phyloP scores from a whole-genome alignment of 306 rosid genomes.

The Rosa chinensis region DNA sequence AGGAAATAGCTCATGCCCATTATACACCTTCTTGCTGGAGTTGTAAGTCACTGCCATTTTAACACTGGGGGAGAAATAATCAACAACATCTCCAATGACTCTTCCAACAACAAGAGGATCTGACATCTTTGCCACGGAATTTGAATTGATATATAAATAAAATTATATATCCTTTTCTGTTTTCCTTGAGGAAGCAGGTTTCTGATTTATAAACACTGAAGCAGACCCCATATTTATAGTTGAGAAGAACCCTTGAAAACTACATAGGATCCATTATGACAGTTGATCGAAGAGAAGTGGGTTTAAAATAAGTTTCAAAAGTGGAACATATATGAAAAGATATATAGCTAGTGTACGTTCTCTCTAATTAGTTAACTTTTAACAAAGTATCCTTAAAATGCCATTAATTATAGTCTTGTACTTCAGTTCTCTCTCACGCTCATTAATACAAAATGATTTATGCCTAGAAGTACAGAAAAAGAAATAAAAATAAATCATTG shows the following conservation, averaged over 20 bases:
- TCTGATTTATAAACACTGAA: conserved; percentile 4
- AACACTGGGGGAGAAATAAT: conserved; percentile 49
- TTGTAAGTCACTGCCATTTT: conserved; percentile 54
- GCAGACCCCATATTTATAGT: conserved; percentile 50
- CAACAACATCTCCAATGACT: conserved; percentile 86
- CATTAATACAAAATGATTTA: no score
- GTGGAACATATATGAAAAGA: conserved; percentile 26
- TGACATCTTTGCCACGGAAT: conserved; percentile 31
- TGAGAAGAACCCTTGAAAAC: not conserved
- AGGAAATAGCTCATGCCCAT: conserved; percentile 81
- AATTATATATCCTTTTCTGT: not conserved
- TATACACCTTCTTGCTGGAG: conserved; percentile 61
- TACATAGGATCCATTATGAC: conserved; percentile 13
- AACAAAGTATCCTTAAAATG: not conserved
- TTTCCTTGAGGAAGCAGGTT: conserved; percentile 21
- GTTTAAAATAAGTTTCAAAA: not conserved
- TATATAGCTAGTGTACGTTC: not conserved
- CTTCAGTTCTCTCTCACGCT: not conserved
- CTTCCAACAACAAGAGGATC: conserved; percentile 76
- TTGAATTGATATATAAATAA: not conserved
- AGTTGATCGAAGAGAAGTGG: conserved; percentile 4
- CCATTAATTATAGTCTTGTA: not conserved
- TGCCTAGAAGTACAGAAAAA: no score
- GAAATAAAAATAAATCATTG: no score
- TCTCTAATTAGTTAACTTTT: not conserved